Evolutionary conservation across 73 alveolate species (phyloP), one percentile per base, ranked within the genome.

Genomic region (Tetrahymena thermophila): DNA sequence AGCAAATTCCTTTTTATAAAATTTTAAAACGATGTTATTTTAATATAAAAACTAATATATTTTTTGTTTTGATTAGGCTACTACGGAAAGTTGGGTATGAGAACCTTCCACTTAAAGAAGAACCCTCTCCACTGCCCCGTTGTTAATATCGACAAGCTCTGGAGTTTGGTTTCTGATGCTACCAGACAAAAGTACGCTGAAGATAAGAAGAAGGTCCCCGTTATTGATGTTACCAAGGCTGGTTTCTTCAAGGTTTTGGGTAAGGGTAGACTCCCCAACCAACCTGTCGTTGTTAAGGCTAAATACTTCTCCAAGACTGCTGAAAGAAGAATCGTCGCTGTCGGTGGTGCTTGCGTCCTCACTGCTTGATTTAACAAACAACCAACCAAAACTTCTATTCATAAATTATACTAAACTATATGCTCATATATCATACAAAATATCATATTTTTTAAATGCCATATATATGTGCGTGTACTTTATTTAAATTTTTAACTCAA

Each of bases 311-410:
- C 99, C 94, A 96, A 98, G 96, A 97, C 97, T 84, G 99, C 99
- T 50, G 99, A 99, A 96, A 97, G 98, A 96, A 99, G 99, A 98
- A 98, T 99, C 95, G 98, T 98, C 98, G 99, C 97, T 95, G 99
- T 99, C 23, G 99, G 99, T 93, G 99, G 99, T 84, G 99, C 99
- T 94, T 97, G 99, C 96, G 98, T 98, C 93, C 99, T 99, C 96
- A 96, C 97, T 96, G 99, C 99, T 35, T 99, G 98, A 98, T 95
- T 71, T 71, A n/a, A 71, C 89, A 28, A 71, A 71, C 35, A 71
- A 71, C 42, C 2, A 71, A 50, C 83, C 83, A 50, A 50, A 9
- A 50, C 43, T 37, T 37, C 84, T n/a, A 56, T 71, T 19, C 35
- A 71, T 71, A 71, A 71, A 71, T 71, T 71, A 71, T 71, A 71